Base-by-base conservation (phyloP, 495 filamentous ascomycete species). In the Hypoxylon lienhwacheense region DNA sequence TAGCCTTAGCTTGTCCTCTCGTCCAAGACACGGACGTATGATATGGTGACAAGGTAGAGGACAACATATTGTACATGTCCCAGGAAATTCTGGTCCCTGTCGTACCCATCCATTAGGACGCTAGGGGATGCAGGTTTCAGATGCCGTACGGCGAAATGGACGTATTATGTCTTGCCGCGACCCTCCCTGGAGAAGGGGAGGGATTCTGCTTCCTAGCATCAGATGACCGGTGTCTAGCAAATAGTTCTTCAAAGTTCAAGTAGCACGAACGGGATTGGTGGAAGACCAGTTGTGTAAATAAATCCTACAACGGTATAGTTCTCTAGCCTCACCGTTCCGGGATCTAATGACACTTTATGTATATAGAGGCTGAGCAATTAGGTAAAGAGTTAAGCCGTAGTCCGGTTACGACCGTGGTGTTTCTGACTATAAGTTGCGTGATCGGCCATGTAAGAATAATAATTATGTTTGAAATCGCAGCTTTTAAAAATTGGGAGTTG, bases 41-140 rank as follows among this genome's bases (percentile, higher is more conserved):
- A 46, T 26, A 29, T 42, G 12, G n/a, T 1, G 47, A 61, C n/a
- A 26, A 61, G 52, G 52, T 49, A 52, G 33, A 19, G 19, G 19
- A 31, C 43, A 50, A 52, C 57, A 51, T 47, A 43, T 42, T 46
- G 46, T 55, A 55, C 57, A 61, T 52, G 29, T 46, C 40, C 39
- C 43, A 25, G 19, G 16, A 15, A 37, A 26, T 42, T 31, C 46
- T 61, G 54, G 51, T 39, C 58, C 42, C 25, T 31, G 51, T 40
- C 42, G 33, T 47, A 55, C 46, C 42, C 58, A 41, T 55, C 52
- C 58, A 54, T 52, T 55, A 61, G 58, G 51, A 47, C 58, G 50
- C 58, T 55, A 61, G 58, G 51, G 52, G 51, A 61, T 55, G 58
- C 47, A 55, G 58, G 50, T 42, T 55, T 31, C 36, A 46, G 50